These are phyloP conservation scores for Pharnaceum exiguum DNA, from an alignment of 148 eudicot species.

Conservation along the genomic window DNA sequence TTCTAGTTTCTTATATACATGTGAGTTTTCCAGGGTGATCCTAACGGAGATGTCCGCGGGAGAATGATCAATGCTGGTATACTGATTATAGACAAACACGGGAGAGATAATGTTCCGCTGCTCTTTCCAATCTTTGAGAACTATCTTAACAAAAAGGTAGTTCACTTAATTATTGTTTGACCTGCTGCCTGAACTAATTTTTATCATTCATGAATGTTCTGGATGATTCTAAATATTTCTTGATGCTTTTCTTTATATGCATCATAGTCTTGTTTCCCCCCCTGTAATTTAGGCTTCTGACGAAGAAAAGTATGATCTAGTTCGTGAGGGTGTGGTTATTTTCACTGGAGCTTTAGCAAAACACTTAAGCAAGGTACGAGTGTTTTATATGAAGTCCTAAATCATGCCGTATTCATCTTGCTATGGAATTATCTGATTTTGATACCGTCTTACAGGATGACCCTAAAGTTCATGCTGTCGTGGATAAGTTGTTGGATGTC, in stretches of 20 bases:
- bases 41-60: constrained; percentile 89
- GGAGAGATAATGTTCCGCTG: constrained; percentile 76
- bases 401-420: not conserved
- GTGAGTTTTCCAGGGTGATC: constrained; percentile 72
- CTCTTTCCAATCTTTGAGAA: constrained; percentile 97
- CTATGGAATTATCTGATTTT: not conserved
- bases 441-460: constrained; percentile 59
- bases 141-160: constrained; percentile 92
- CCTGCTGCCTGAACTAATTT: not conserved
- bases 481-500: constrained; percentile 88
- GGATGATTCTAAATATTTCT: not conserved
- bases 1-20: no score
- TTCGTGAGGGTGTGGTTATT: constrained; percentile 98
- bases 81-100: constrained; percentile 90
- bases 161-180: not conserved
- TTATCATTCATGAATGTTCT: not conserved
- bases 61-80: constrained; percentile 99
- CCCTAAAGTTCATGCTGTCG: constrained; percentile 88
- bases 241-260: not conserved
- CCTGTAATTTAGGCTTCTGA: constrained; percentile 67
- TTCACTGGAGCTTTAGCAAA: constrained; percentile 96
- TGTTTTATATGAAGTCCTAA: not conserved
- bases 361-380: constrained; percentile 72
- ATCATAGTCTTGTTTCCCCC: constrained; percentile 1
- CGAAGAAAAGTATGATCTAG: constrained; percentile 89